Evolutionary conservation across 208 protist species (phyloP).

Genomic region (Naegleria gruberi): DNA sequence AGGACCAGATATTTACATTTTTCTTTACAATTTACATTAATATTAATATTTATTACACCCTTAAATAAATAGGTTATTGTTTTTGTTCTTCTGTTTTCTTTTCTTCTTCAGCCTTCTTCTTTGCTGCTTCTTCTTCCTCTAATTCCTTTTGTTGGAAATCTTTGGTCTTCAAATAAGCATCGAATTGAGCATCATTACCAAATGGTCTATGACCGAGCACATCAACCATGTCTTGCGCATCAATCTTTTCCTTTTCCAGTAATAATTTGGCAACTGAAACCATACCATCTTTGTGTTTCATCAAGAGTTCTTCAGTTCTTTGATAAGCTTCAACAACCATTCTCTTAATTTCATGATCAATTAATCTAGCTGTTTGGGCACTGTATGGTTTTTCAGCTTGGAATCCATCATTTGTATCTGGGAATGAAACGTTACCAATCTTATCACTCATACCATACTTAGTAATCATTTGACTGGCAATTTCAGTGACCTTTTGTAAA

Average conservation of each 20-base stretch:
- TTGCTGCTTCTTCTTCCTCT: not conserved
- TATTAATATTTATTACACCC: too few species aligned
- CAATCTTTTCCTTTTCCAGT: constrained; percentile 65
- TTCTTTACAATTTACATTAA: too few species aligned
- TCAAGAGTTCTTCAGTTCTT: constrained; percentile 57
- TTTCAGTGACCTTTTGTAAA: constrained; percentile 81
- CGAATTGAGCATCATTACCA: not conserved
- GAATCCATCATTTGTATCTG: not conserved
- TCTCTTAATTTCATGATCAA: constrained; percentile 74
- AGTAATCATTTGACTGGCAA: constrained; percentile 79
- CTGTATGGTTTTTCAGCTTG: constrained; percentile 76
- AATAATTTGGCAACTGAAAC: constrained; percentile 70
- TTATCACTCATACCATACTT: constrained; percentile 45
- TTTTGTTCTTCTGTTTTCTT: not conserved
- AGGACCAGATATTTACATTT: too few species aligned
- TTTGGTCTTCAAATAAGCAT: not conserved
- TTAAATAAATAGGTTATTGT: too few species aligned
- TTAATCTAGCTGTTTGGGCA: constrained; percentile 56
- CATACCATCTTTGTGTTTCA: constrained; percentile 63
- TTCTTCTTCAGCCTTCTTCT: not conserved
- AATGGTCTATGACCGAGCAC: constrained; percentile 55
- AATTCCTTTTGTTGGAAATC: not conserved
- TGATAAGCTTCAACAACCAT: constrained; percentile 70
- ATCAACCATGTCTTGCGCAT: constrained; percentile 59
- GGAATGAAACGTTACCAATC: not conserved